Evolutionary conservation across 2,329 filamentous ascomycete species (phyloP).

Genomic region (Claviceps arundinis): DNA sequence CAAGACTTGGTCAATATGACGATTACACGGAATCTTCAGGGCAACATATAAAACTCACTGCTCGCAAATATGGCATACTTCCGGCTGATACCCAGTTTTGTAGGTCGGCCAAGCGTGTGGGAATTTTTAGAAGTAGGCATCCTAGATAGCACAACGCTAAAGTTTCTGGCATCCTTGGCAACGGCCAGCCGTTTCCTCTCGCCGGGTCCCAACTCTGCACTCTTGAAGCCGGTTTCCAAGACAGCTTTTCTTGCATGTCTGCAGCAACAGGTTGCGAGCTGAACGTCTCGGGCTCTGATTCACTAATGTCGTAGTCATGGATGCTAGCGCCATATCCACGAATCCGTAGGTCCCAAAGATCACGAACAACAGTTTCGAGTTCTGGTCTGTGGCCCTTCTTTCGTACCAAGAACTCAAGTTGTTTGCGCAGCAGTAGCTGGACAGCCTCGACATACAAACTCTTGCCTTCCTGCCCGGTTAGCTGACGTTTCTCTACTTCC

Average conservation of each 20-base stretch:
- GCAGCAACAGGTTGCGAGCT: conserved; percentile 22
- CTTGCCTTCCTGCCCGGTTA: conserved; percentile 54
- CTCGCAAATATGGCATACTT: conserved; percentile 58
- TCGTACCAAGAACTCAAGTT: conserved; percentile 60
- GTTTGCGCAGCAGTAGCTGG: conserved; percentile 73
- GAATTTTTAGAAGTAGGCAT: conserved; percentile 59
- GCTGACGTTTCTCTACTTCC: conserved; percentile 39
- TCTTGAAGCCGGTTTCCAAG: conserved; percentile 18
- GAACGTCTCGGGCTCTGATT: conserved; percentile 22
- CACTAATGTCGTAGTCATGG: conserved; percentile 12
- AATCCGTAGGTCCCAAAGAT: conserved; percentile 70
- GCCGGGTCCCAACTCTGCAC: conserved; percentile 32
- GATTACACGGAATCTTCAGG: neutral
- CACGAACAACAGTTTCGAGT: conserved; percentile 65
- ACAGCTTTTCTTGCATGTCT: conserved; percentile 10
- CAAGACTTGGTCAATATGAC: neutral
- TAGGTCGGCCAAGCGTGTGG: conserved; percentile 63
- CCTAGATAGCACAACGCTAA: conserved; percentile 71
- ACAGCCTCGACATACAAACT: conserved; percentile 73
- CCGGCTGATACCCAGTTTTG: conserved; percentile 52
- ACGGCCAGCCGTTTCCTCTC: conserved; percentile 33
- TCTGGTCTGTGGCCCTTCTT: conserved; percentile 54
- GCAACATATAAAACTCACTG: conserved; percentile 30
- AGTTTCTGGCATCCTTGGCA: conserved; percentile 61
- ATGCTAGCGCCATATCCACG: conserved; percentile 29